Percentiles rank a stretch among this genome's conserved stretches.
These are phyloP conservation scores for Mimosa bimucronata DNA, from an alignment of 306 rosid genomes.

Conservation along the genomic window DNA sequence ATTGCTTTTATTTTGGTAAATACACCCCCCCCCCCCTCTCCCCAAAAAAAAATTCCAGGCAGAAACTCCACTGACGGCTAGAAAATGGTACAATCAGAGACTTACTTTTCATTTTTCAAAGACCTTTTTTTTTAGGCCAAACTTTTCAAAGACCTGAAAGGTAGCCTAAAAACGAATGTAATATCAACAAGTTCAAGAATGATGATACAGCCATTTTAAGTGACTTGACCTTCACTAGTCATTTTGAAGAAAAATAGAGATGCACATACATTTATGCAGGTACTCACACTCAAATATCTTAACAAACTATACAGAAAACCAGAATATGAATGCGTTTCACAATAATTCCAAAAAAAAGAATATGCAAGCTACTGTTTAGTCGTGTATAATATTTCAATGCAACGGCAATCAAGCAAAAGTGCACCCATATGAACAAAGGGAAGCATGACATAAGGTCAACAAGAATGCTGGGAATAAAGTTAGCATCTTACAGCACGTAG, in stretches of 20 bases:
- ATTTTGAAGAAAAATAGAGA: not conserved
- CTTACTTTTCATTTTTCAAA: too few relatives aligned
- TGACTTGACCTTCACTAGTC: not conserved
- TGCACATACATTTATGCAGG: too few relatives aligned
- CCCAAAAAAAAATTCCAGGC: too few relatives aligned
- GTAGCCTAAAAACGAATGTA: not conserved
- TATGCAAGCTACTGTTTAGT: not conserved
- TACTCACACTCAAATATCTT: not conserved
- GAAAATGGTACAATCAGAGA: not conserved
- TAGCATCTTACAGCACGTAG: constrained; percentile 75
- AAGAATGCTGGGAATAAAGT: not conserved
- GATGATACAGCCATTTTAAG: not conserved
- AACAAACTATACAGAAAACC: not conserved
- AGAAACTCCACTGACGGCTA: not conserved
- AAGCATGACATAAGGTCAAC: not conserved
- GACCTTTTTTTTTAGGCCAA: too few relatives aligned
- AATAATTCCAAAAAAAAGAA: not conserved
- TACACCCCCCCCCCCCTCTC: not conserved
- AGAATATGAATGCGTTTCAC: not conserved
- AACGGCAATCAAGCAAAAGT: constrained; percentile 9
- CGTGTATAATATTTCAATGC: not conserved
- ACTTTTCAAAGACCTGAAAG: not conserved
- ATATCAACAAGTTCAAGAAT: not conserved
- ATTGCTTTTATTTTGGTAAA: not conserved
- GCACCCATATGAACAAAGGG: constrained; percentile 2